Evolutionary conservation across 2,329 filamentous ascomycete species (phyloP).

Genomic region (Thermothelomyces thermophilus): DNA sequence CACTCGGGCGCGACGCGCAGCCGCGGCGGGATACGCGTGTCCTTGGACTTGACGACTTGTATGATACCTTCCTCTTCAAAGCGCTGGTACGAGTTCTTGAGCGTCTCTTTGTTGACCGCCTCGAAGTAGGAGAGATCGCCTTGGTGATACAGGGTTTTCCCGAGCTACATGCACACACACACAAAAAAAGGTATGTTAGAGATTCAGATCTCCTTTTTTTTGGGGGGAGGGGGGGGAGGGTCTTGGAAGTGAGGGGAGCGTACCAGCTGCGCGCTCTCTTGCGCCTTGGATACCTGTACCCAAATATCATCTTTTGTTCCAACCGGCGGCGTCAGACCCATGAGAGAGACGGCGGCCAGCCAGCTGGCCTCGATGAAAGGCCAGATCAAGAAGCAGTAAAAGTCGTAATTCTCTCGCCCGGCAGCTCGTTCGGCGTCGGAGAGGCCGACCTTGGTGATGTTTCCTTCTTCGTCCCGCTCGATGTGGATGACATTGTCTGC

Average conservation of each 20-base stretch:
- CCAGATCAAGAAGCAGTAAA: conserved; percentile 98
- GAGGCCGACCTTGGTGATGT: conserved; percentile 64
- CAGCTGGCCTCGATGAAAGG: conserved; percentile 93
- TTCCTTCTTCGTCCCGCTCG: conserved; percentile 47
- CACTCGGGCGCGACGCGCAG: conserved; percentile 69
- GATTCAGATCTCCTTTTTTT: no score
- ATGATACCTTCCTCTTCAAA: conserved; percentile 91
- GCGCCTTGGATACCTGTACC: conserved; percentile 70
- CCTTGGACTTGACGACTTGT: conserved; percentile 62
- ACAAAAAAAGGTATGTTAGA: not conserved
- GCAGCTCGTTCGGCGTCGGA: conserved; percentile 66
- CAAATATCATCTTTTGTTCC: conserved; percentile 58
- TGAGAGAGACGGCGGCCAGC: conserved; percentile 81
- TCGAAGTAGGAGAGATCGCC: conserved; percentile 96
- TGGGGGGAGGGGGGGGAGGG: no score
- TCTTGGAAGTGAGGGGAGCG: conserved; percentile 29
- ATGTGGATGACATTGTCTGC: conserved; percentile 69
- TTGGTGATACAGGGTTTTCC: conserved; percentile 96
- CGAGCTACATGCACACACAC: conserved; percentile 52
- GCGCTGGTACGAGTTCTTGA: conserved; percentile 84
- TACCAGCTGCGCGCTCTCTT: conserved; percentile 75
- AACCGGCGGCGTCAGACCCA: conserved; percentile 73
- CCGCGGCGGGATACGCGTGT: conserved; percentile 52
- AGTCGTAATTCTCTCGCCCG: conserved; percentile 92
- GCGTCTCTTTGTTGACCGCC: conserved; percentile 94